Evolutionary conservation across 2,329 filamentous ascomycete genomes (phyloP), one percentile per base, ranked within the genome.

Genomic region (Ophiostoma perfectum): DNA sequence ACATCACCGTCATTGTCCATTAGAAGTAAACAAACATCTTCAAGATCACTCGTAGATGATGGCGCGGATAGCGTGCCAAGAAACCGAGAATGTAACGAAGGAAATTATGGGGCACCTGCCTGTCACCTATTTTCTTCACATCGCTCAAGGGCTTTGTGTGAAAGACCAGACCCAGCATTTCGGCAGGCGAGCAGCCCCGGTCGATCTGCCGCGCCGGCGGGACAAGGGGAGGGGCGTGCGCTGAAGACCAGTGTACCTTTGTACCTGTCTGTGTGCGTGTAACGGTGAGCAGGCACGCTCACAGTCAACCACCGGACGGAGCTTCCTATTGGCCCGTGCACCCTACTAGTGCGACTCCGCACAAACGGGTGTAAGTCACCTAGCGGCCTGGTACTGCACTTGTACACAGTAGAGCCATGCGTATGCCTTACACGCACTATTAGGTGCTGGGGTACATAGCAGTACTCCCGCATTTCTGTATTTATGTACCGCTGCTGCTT

Each of bases 161-260:
- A 63, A 42, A 39, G 60, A 45, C 38, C 27, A 55, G 63, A 68
- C 67, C 67, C 67, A 68, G 67, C 67, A 66, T 69, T 69, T 70
- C 67, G 71, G 71, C 71, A 67, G 67, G 66, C 67, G 63, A 68
- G 47, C 63, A 47, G 66, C 64, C 71, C 71, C 71, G 70, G 71
- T 72, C 71, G 71, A 72, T 72, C 71, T 71, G 71, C 71, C 71
- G 71, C 39, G 41, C 36, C 65, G 44, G 70, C 68, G 70, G 71
- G 70, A 68, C 69, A 66, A 45, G 64, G 62, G 55, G 44, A 60
- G 52, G 58, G 42, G 62, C 62, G 68, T 58, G 39, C 18, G 65
- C 38, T 44, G 49, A 66, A 42, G 39, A 36, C 5, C 60, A 16
- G n/a, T 14, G 49, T 27, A 18, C 18, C 49, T 11, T 38, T 39